Evolutionary conservation across 208 protist species (phyloP).

Genomic region (Trypanosomatidae sp.): DNA sequence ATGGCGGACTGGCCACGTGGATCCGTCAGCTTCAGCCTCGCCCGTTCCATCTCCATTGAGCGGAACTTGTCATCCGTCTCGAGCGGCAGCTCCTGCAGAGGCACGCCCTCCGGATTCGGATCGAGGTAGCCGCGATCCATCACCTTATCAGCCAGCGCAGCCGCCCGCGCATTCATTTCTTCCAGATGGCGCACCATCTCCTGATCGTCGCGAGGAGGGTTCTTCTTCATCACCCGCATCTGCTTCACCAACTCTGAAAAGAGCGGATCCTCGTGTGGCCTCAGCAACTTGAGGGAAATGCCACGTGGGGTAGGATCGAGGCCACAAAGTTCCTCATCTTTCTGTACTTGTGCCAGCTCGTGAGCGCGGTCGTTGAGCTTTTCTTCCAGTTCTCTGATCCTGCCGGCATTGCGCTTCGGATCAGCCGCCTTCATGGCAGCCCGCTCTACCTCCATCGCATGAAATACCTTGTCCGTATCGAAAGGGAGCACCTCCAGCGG

Average conservation of each 20-base stretch:
- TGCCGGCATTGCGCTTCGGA: constrained; percentile 39
- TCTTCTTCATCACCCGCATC: constrained; percentile 41
- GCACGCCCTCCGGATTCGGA: constrained; percentile 59
- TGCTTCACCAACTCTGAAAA: constrained; percentile 42
- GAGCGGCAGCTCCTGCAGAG: constrained; percentile 56
- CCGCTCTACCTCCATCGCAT: constrained; percentile 56
- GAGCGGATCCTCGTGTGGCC: constrained; percentile 52
- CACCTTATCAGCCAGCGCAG: constrained; percentile 43
- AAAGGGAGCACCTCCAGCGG: constrained; percentile 55
- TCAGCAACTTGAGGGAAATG: constrained; percentile 55
- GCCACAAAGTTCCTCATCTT: constrained; percentile 52
- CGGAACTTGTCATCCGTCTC: constrained; percentile 61
- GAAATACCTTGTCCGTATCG: constrained; percentile 54
- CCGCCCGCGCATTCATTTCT: constrained; percentile 46
- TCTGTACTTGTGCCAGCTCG: constrained; percentile 61
- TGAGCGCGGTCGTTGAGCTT: constrained; percentile 57
- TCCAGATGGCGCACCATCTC: constrained; percentile 24
- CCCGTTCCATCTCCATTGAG: constrained; percentile 49
- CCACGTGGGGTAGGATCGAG: constrained; percentile 42
- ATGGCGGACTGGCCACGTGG: constrained; percentile 29
- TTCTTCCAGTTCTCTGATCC: constrained; percentile 56
- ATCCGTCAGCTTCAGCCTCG: constrained; percentile 45
- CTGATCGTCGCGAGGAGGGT: constrained; percentile 25
- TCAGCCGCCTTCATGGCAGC: constrained; percentile 63
- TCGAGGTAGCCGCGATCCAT: constrained; percentile 67